These are phyloP conservation scores for Leptographium wingfieldii DNA, from an alignment of 2,329 filamentous ascomycete species.

Conservation along the genomic window DNA sequence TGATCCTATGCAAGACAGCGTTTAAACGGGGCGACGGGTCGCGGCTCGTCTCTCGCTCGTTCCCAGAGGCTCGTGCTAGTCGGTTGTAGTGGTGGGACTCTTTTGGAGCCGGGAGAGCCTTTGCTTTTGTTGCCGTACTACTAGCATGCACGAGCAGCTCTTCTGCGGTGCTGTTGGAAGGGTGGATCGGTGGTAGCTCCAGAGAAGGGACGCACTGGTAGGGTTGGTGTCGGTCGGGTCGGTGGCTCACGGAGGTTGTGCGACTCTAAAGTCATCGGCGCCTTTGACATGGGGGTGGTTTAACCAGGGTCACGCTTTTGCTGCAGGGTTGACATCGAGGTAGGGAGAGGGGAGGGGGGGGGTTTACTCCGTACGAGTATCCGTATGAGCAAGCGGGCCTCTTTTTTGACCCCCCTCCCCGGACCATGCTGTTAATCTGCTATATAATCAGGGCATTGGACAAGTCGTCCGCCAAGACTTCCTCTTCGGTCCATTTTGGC, in stretches of 20 bases:
- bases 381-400: neutral
- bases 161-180: neutral
- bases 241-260: constrained; percentile 35
- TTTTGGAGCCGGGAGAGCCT: neutral
- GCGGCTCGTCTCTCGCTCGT: constrained; percentile 10
- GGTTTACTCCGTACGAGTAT: neutral
- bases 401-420: neutral
- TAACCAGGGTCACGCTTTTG: neutral
- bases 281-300: constrained; percentile 26
- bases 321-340: constrained; percentile 23
- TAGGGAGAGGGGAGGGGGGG: neutral
- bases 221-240: constrained; percentile 24
- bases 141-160: too few species aligned
- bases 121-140: neutral
- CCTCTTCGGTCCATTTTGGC: too few species aligned
- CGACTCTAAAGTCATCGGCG: constrained; percentile 31
- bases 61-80: constrained; percentile 6
- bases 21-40: constrained; percentile 10
- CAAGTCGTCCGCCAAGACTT: neutral
- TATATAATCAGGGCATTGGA: neutral
- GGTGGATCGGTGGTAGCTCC: constrained; percentile 13
- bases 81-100: neutral
- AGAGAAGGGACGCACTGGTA: constrained; percentile 15
- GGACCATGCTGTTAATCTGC: neutral
- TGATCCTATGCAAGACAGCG: constrained; percentile 13